phyloP scores from a whole-genome alignment of 2,329 filamentous ascomycete species.

The Dactylellina sp. region DNA sequence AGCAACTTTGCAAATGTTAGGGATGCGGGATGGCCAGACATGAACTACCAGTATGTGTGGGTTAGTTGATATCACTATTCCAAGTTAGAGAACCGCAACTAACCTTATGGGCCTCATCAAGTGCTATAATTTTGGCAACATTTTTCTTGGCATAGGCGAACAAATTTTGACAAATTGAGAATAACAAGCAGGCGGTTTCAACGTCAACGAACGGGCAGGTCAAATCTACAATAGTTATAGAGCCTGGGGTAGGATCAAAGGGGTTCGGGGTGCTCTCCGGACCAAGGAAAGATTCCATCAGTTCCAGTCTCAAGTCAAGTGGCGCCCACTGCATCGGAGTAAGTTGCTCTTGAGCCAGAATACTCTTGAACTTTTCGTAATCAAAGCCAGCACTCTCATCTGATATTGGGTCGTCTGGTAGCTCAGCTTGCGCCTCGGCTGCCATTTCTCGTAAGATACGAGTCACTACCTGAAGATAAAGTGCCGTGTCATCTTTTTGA shows the following conservation, averaged over 20 bases:
- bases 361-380: constrained; percentile 59
- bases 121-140: constrained; percentile 69
- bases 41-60: constrained; percentile 19
- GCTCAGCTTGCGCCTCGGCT: too few species aligned
- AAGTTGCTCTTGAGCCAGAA: constrained; percentile 52
- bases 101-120: constrained; percentile 82
- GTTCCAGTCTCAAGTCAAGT: constrained; percentile 59
- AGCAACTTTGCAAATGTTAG: constrained; percentile 72
- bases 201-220: constrained; percentile 77
- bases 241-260: constrained; percentile 64
- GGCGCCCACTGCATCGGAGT: constrained; percentile 54
- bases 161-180: constrained; percentile 76
- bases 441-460: constrained; percentile 61
- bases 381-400: constrained; percentile 57
- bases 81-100: too few species aligned
- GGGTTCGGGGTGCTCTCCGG: constrained; percentile 51
- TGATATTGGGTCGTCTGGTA: constrained; percentile 1
- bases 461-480: constrained; percentile 60
- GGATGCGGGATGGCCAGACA: constrained; percentile 67
- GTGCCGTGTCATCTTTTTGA: constrained; percentile 55
- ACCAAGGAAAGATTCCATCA: constrained; percentile 60
- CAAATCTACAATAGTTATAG: constrained; percentile 76
- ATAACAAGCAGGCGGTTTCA: constrained; percentile 76
- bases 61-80: not conserved
- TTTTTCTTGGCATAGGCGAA: constrained; percentile 71